A percentile compares a stretch with the other conserved stretches of the same genome.
Evolutionary conservation across 106 monocot genomes (phyloP).

Genomic region (Narthecium ossifragum): DNA sequence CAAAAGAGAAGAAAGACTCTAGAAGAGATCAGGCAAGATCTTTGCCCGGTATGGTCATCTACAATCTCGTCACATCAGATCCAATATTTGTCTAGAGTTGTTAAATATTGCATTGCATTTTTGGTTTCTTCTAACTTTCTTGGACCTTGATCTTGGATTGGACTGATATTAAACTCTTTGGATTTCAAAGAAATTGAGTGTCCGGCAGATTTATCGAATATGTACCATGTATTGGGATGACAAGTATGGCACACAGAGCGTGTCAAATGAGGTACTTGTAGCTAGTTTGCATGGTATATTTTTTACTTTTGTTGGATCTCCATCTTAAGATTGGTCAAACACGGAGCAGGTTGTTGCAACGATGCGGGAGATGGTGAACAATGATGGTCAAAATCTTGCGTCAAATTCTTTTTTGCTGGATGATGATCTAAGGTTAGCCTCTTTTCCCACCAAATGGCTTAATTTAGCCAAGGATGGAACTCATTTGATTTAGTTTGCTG

Average conservation of each 20-base stretch:
- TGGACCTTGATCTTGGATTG: no score
- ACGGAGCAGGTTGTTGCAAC: conserved; percentile 67
- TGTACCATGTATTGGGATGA: conserved; percentile 99
- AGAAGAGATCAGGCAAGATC: conserved; percentile 87
- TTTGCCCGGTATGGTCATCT: conserved; percentile 70
- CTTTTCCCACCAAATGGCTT: no score
- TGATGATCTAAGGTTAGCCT: conserved; percentile 99
- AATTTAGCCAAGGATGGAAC: no score
- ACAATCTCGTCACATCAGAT: not conserved
- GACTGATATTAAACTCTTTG: not conserved
- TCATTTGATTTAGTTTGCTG: no score
- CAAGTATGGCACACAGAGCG: conserved; percentile 88
- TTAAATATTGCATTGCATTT: not conserved
- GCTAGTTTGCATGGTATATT: not conserved
- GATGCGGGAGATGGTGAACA: conserved; percentile 86
- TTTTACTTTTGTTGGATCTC: not conserved
- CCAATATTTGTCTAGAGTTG: not conserved
- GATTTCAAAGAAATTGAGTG: conserved; percentile 55
- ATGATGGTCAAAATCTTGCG: conserved; percentile 64
- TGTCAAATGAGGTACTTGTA: conserved; percentile 76
- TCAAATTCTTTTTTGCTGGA: conserved; percentile 96
- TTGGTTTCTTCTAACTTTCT: not conserved
- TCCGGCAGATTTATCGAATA: conserved; percentile 93
- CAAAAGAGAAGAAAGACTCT: conserved; percentile 92
- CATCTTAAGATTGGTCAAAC: not conserved